These are phyloP conservation scores for Fusarium agapanthi DNA, from an alignment of 2,329 filamentous ascomycete species.

Conservation along the genomic window DNA sequence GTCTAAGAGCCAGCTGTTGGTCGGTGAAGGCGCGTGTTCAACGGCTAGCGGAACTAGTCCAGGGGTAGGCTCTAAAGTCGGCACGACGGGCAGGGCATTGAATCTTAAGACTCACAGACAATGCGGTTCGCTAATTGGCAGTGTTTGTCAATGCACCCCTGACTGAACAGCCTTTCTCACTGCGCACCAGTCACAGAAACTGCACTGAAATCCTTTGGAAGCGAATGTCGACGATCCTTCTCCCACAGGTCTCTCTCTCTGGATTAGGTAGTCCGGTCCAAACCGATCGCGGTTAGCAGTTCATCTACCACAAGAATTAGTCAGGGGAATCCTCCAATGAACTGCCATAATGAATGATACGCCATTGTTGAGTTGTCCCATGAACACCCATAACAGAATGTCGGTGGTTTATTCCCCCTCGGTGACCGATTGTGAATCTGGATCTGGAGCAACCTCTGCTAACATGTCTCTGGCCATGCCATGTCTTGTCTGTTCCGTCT, in stretches of 20 bases:
- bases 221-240: background rate
- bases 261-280: background rate
- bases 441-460: constrained; percentile 2
- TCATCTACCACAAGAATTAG: constrained; percentile 14
- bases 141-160: constrained; percentile 14
- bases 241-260: background rate
- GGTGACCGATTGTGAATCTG: constrained; percentile 8
- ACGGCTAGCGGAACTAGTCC: constrained; percentile 22
- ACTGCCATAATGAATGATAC: background rate
- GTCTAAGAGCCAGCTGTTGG: too few relatives aligned
- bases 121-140: constrained; percentile 25
- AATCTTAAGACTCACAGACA: constrained; percentile 6
- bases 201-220: constrained; percentile 1
- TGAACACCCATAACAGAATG: background rate
- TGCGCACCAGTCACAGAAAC: constrained; percentile 15
- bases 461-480: constrained; percentile 11
- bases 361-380: constrained; percentile 4
- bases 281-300: constrained; percentile 30
- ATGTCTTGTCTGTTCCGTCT: constrained; percentile 17
- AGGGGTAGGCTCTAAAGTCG: constrained; percentile 13
- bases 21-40: constrained; percentile 34
- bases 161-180: background rate
- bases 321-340: constrained; percentile 16
- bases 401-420: constrained; percentile 9
- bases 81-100: constrained; percentile 14